Base-by-base conservation (phyloP, 305 asterid genomes). In the Coffea humblotiana region DNA sequence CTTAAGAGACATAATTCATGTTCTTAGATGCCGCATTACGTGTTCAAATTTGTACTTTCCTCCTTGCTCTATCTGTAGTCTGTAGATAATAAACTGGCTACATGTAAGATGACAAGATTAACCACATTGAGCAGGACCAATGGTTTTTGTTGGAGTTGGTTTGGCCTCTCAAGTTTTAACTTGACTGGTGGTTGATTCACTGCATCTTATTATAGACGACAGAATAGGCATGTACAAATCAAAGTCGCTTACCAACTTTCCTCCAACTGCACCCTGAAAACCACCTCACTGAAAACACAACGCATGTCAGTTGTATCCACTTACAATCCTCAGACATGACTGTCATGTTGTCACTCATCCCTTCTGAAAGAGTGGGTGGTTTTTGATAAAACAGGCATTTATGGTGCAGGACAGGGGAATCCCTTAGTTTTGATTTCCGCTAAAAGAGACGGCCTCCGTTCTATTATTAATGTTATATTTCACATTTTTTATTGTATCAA, bases 121-220 rank as follows among this genome's bases (percentile, higher is more conserved):
- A 2, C 15, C 27, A 51, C 25, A 79, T 68, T 12, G 72, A 12
- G 19, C 56, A 65, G n/a, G 52, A 73, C 76, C 71, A 84, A 40
- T 32, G 43, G 43, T 29, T 71, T 63, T 79, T 64, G 35, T 15
- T 83, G 61, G 63, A 72, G 48, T 12, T 15, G 49, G 80, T 60
- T 37, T 35, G 11, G 43, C 13, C 73, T 32, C 13, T 4, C 54
- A 71, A 43, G 72, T 51, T 85, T 54, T 61, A 51, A 72, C 77
- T 78, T 3, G 80, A 82, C n/a, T n/a, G 73, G 75, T 75, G 54
- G 81, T 78, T 77, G 79, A 51, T 79, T 77, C 51, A 51, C 37
- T 52, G 68, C 60, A 61, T 48, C 78, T 18, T 35, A n/a, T 18
- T 29, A 32, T 16, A 6, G 15, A 63, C 21, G 54, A 74, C 60